These are phyloP conservation scores for Sclerotinia subarctica DNA, from an alignment of 2,329 filamentous ascomycete genomes.

Conservation along the genomic window DNA sequence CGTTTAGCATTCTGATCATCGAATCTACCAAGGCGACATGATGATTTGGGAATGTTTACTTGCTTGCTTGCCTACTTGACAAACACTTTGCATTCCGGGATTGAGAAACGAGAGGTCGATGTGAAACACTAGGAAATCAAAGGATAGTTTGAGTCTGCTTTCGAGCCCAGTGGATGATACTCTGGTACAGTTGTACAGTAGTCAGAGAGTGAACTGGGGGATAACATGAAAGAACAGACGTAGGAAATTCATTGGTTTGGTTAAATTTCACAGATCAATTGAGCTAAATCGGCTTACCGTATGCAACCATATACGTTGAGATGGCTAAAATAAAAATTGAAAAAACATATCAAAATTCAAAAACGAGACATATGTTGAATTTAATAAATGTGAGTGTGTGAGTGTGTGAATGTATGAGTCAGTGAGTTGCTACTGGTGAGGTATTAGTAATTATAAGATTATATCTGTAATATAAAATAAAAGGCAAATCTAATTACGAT, in stretches of 20 bases:
- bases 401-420: too few relatives aligned
- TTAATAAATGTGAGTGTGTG: background rate
- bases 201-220: background rate
- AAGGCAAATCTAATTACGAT: too few relatives aligned
- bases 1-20: constrained; percentile 1
- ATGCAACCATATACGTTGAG: background rate
- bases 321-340: background rate
- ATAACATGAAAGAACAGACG: background rate
- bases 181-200: background rate
- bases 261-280: background rate
- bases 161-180: background rate
- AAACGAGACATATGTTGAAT: too few relatives aligned
- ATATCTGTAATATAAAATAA: too few relatives aligned
- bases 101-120: background rate
- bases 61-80: background rate
- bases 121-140: too few relatives aligned
- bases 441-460: too few relatives aligned
- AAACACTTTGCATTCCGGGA: background rate
- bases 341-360: background rate
- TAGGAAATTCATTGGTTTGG: background rate
- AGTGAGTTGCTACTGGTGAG: too few relatives aligned
- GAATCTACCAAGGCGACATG: background rate
- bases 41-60: background rate
- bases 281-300: background rate
- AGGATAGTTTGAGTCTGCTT: background rate